Conservation (phyloP, 352 stramenopile species). For the Pythium rhizo-oryzae region DNA sequence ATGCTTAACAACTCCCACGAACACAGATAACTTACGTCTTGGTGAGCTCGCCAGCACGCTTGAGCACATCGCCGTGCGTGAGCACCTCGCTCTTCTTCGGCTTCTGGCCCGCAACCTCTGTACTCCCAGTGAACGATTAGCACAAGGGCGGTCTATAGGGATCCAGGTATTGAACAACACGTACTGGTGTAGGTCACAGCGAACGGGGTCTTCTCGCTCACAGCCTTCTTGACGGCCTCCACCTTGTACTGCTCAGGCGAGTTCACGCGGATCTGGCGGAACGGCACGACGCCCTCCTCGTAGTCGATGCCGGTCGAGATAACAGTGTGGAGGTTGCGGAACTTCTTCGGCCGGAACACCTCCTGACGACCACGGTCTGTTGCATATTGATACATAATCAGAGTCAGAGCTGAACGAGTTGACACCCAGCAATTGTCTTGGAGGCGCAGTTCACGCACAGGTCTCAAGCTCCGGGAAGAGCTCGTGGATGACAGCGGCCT, state of each 20-base stretch:
- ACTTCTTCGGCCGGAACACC: conserved; percentile 81
- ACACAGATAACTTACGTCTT: too few species aligned
- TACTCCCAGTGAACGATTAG: conserved; percentile 1
- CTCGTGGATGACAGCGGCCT: conserved; percentile 67
- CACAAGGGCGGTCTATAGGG: not conserved
- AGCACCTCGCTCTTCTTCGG: conserved; percentile 81
- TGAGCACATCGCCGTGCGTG: conserved; percentile 81
- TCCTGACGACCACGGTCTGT: conserved; percentile 52
- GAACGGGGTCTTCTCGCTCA: conserved; percentile 75
- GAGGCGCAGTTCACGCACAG: conserved; percentile 40
- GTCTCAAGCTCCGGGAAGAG: conserved; percentile 80
- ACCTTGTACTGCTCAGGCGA: conserved; percentile 66
- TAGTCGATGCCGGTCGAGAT: conserved; percentile 82
- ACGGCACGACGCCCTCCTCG: conserved; percentile 75
- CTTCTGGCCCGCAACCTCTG: conserved; percentile 75
- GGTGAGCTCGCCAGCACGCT: conserved; percentile 66
- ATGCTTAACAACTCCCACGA: too few species aligned
- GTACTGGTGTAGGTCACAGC: conserved; percentile 81
- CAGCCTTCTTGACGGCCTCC: conserved; percentile 55
- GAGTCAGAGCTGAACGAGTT: not conserved
- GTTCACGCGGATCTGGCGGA: conserved; percentile 85
- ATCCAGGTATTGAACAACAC: conserved; percentile 18
- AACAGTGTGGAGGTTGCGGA: conserved; percentile 81
- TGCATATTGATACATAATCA: conserved; percentile 16
- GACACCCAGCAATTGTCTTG: not conserved